Evolutionary conservation across 371 early-diverging fungal genomes (phyloP), one percentile per base, ranked within the genome.

Genomic region (Mucor plumbeus): DNA sequence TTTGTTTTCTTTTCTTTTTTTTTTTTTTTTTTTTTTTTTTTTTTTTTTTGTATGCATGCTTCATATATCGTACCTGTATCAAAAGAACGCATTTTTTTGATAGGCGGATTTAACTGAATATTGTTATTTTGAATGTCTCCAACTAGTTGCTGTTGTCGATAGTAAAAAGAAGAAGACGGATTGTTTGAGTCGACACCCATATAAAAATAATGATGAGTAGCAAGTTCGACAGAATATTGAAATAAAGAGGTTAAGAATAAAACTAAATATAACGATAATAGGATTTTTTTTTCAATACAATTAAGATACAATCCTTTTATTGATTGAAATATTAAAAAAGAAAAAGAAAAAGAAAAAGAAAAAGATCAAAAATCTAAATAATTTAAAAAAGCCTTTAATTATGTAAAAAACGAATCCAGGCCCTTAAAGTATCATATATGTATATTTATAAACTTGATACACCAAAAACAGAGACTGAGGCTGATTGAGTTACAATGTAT

Each of bases 51-150:
- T 11, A 38, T 15, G 43, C 31, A 19, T 38, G 14, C 26, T 39
- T 31, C 34, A 9, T 35, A 17, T 34, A 26, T 39, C 40, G 39
- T 69, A 69, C 69, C 69, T 69, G 69, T 69, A n/a, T 69, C 60
- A 55, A 64, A 69, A 21, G 69, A 60, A 0, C 59, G 36, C 44
- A 59, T 35, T 54, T 59, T 69, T 11, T 63, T 50, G 54, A 64
- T 17, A n/a, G 57, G 47, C 7, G 58, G 47, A 26, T 63, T 50
- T 15, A 54, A 26, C 8, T 50, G 54, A 58, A 58, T 38, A 5
- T 15, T 36, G 4, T 36, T 58, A 10, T 58, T 17, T 39, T 58
- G 39, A 13, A 15, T 36, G 19, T 36, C 17, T 55, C n/a, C 35
- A 7, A 6, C 17, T n/a, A 2, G 56, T 7, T 34, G 56, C 17